These are phyloP conservation scores for Claviceps spartinae DNA, from an alignment of 2,329 filamentous ascomycete genomes.

Conservation along the genomic window DNA sequence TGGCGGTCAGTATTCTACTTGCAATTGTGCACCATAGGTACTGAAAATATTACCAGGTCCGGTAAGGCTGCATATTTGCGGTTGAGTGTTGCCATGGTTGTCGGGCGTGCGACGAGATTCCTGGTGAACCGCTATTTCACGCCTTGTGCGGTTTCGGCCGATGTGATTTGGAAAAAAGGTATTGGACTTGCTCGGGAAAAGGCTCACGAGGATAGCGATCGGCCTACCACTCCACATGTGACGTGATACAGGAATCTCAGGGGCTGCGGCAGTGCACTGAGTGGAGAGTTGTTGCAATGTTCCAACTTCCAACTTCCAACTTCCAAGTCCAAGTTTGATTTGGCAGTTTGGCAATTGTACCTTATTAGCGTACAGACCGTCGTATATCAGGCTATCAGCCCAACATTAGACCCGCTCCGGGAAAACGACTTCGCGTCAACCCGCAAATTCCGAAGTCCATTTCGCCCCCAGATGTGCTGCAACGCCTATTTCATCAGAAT, in stretches of 20 bases:
- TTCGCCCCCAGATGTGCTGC: too few relatives aligned
- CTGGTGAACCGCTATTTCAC: background rate
- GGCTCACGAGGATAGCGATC: background rate
- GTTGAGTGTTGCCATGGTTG: constrained; percentile 43
- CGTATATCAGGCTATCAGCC: too few relatives aligned
- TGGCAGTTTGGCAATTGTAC: too few relatives aligned
- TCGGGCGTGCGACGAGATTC: background rate
- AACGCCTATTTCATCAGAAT: too few relatives aligned
- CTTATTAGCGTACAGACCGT: too few relatives aligned
- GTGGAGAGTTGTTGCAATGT: too few relatives aligned
- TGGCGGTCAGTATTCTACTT: constrained; percentile 11
- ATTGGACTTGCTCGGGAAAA: background rate
- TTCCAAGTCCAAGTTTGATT: too few relatives aligned
- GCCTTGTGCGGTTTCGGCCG: background rate
- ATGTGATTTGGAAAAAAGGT: background rate
- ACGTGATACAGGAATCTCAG: background rate
- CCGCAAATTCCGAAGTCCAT: too few relatives aligned
- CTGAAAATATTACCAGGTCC: constrained; percentile 46
- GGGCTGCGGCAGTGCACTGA: background rate
- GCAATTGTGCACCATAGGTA: constrained; percentile 4
- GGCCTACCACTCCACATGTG: background rate
- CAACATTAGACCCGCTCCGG: too few relatives aligned
- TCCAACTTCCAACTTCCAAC: too few relatives aligned
- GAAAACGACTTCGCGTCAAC: too few relatives aligned
- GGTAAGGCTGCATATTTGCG: constrained; percentile 73